Conservation (phyloP, 768 basidiomycete genomes). For the Epithele typhae region DNA sequence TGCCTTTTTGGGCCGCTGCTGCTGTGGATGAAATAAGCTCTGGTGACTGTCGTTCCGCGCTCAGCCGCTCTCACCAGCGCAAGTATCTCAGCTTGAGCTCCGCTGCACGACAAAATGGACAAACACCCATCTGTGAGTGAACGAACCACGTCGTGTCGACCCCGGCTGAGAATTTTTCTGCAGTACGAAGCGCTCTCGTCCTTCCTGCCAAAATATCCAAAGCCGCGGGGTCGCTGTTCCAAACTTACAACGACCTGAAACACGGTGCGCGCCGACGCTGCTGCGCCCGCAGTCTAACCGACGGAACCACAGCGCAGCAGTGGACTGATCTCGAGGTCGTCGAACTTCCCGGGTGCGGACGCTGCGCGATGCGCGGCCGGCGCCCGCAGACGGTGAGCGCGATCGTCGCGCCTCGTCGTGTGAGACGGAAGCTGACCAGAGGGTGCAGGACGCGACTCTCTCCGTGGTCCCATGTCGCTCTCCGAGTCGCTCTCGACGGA, state of each 20-base stretch:
- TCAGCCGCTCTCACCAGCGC: too few relatives aligned
- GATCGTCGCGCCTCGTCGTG: neutral
- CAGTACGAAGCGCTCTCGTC: conserved; percentile 46
- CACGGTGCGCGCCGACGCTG: conserved; percentile 33
- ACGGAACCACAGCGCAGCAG: conserved; percentile 50
- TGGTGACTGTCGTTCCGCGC: too few relatives aligned
- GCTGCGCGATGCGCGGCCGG: conserved; percentile 57
- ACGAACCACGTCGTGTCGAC: too few relatives aligned
- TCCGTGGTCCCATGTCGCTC: conserved; percentile 66
- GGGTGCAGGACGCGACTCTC: conserved; percentile 37
- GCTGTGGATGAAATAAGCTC: too few relatives aligned
- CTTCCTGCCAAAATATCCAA: conserved; percentile 58
- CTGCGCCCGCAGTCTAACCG: neutral
- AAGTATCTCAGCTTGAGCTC: too few relatives aligned
- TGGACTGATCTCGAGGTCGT: conserved; percentile 64
- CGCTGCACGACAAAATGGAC: conserved; percentile 19
- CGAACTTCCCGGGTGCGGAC: conserved; percentile 48
- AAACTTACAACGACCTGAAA: conserved; percentile 71
- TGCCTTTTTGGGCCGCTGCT: too few relatives aligned
- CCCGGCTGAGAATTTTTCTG: neutral
- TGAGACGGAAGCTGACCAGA: conserved; percentile 1
- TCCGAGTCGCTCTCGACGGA: conserved; percentile 60
- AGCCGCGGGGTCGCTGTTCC: conserved; percentile 58
- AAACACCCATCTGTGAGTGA: conserved; percentile 23
- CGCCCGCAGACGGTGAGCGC: conserved; percentile 45